Evolutionary conservation across 352 stramenopile genomes (phyloP).

Genomic region (Phytophthora fragariae): DNA sequence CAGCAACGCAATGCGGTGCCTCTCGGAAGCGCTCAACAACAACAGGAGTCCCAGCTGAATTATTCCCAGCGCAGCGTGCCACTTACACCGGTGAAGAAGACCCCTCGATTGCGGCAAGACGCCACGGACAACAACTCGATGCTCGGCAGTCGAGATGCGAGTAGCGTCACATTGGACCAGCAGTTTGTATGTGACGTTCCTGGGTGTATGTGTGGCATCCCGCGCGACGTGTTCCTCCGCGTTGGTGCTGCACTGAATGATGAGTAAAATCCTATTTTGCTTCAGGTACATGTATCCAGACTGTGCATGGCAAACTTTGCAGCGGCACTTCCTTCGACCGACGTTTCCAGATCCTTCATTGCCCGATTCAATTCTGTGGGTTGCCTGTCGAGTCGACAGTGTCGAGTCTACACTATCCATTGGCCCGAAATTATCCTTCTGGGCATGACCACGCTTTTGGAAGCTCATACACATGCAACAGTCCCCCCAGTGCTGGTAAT

Average conservation of each 20-base stretch:
- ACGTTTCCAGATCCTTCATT: no score
- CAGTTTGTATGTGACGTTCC: conserved; percentile 60
- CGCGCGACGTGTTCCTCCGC: conserved; percentile 66
- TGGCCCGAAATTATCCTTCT: no score
- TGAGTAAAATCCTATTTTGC: conserved; percentile 26
- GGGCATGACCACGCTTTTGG: no score
- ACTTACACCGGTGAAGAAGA: conserved; percentile 24
- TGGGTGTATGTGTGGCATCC: conserved; percentile 62
- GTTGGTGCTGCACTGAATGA: conserved; percentile 59
- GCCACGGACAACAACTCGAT: conserved; percentile 7
- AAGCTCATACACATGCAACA: no score
- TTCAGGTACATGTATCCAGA: no score
- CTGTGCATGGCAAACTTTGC: no score
- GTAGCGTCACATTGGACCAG: conserved; percentile 6
- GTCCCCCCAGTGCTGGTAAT: no score
- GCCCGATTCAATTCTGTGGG: no score
- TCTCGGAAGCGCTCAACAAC: neutral
- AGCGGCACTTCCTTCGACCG: no score
- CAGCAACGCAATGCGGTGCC: conserved; percentile 11
- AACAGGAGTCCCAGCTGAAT: neutral
- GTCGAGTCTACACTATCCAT: no score
- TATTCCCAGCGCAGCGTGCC: conserved; percentile 17
- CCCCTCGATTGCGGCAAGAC: conserved; percentile 9
- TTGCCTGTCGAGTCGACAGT: no score
- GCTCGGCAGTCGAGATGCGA: conserved; percentile 1